Conservation (phyloP, 129 eudicot genomes). For the Glebionis coronaria region DNA sequence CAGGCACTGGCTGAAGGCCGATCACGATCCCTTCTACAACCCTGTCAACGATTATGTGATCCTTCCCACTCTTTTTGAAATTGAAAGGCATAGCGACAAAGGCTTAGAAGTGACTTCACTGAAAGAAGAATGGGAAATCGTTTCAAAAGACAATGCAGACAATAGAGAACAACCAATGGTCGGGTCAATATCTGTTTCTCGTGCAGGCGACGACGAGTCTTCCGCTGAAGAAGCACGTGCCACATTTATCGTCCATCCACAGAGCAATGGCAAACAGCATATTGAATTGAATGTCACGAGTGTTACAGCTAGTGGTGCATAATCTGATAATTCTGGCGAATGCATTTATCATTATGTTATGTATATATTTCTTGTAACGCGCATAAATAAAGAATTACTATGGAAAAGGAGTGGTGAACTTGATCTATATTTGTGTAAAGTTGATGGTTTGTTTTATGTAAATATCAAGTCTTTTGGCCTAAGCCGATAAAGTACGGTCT, state of each 20-base stretch:
- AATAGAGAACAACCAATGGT: conserved; percentile 25
- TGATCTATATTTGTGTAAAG: neutral
- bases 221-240: conserved; percentile 55
- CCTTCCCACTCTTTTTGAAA: conserved; percentile 70
- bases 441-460: conserved; percentile 18
- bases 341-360: conserved; percentile 13
- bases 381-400: conserved; percentile 15
- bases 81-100: conserved; percentile 48
- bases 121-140: conserved; percentile 93
- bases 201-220: conserved; percentile 32
- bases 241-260: conserved; percentile 47
- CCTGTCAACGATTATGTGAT: conserved; percentile 88
- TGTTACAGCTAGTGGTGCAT: conserved; percentile 55
- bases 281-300: conserved; percentile 57
- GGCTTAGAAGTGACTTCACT: conserved; percentile 44
- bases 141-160: conserved; percentile 39
- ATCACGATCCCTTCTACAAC: conserved; percentile 91
- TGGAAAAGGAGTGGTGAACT: conserved; percentile 15
- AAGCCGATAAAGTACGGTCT: neutral
- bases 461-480: conserved; percentile 1
- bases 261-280: conserved; percentile 54
- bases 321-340: conserved; percentile 27
- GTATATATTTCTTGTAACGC: conserved; percentile 23
- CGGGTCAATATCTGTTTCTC: conserved; percentile 53
- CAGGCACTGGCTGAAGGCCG: conserved; percentile 91